Evolutionary conservation across 805 yeast genomes (phyloP).

Genomic region (Zygosaccharomyces siamensis): DNA sequence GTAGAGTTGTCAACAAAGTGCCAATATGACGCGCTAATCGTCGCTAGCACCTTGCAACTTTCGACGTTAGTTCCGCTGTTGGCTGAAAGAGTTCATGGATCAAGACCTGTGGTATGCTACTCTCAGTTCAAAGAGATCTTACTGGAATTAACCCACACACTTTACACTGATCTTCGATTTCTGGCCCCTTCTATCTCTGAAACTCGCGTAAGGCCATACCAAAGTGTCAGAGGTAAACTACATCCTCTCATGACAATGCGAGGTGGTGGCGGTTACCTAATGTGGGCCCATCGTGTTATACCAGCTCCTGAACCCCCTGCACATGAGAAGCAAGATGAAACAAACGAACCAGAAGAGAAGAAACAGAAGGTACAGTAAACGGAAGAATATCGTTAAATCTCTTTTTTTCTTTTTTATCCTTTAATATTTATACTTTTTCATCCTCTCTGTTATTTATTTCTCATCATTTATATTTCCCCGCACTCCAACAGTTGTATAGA

Average conservation of each 20-base stretch:
- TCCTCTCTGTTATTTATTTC: not conserved
- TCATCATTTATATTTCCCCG: not conserved
- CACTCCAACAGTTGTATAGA: not conserved
- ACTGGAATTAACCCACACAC: constrained; percentile 61
- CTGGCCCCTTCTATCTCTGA: constrained; percentile 81
- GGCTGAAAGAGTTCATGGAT: constrained; percentile 67
- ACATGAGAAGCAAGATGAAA: constrained; percentile 1
- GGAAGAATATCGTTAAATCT: not conserved
- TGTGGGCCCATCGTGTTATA: constrained; percentile 72
- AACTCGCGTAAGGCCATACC: constrained; percentile 79
- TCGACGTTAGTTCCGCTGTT: constrained; percentile 59
- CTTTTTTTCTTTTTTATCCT: not conserved
- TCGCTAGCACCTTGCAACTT: constrained; percentile 68
- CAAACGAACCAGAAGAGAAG: constrained; percentile 3
- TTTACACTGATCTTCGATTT: constrained; percentile 61
- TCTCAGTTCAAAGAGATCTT: constrained; percentile 76
- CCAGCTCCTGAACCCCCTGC: constrained; percentile 41
- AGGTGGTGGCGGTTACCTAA: constrained; percentile 86
- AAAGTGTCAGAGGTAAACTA: constrained; percentile 87
- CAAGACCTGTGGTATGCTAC: constrained; percentile 81
- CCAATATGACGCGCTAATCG: constrained; percentile 69
- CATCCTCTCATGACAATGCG: constrained; percentile 94
- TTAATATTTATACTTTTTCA: not conserved
- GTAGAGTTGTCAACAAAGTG: constrained; percentile 47
- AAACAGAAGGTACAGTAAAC: constrained; percentile 6